These are phyloP conservation scores for Epichloe baconii DNA, from an alignment of 2,329 filamentous ascomycete species.

Conservation along the genomic window DNA sequence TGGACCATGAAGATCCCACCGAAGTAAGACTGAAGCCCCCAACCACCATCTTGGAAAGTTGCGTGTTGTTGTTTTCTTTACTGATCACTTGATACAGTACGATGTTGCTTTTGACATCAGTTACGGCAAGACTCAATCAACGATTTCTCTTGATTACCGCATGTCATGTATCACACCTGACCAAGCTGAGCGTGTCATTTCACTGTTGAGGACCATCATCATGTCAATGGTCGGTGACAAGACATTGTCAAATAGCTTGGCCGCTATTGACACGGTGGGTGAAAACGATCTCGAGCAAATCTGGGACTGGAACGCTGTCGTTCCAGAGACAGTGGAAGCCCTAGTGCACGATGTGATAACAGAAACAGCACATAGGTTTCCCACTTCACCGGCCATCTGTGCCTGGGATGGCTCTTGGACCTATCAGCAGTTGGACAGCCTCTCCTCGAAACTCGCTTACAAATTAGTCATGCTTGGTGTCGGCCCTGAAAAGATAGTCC, in stretches of 20 bases:
- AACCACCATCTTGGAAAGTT: too few relatives aligned
- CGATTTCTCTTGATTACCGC: background rate
- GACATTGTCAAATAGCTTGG: background rate
- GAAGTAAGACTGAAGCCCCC: background rate
- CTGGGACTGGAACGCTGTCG: slow-evolving; percentile 9
- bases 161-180: background rate
- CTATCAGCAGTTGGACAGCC: slow-evolving; percentile 18
- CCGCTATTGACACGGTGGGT: background rate
- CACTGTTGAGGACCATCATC: background rate
- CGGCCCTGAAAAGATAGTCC: slow-evolving; percentile 8
- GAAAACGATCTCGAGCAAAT: slow-evolving; percentile 2
- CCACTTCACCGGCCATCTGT: slow-evolving; percentile 8
- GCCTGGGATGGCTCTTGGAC: slow-evolving; percentile 27
- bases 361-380: slow-evolving; percentile 4
- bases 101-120: background rate
- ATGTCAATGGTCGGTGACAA: background rate
- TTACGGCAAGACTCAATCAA: slow-evolving; percentile 1
- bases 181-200: background rate
- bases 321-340: slow-evolving; percentile 5
- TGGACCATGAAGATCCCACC: slow-evolving; percentile 2
- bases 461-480: slow-evolving; percentile 4
- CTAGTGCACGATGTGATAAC: slow-evolving; percentile 13
- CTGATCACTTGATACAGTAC: background rate
- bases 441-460: slow-evolving; percentile 7
- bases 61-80: background rate